These are phyloP conservation scores for Xylaria grammica DNA, from an alignment of 495 filamentous ascomycete species.

Conservation along the genomic window DNA sequence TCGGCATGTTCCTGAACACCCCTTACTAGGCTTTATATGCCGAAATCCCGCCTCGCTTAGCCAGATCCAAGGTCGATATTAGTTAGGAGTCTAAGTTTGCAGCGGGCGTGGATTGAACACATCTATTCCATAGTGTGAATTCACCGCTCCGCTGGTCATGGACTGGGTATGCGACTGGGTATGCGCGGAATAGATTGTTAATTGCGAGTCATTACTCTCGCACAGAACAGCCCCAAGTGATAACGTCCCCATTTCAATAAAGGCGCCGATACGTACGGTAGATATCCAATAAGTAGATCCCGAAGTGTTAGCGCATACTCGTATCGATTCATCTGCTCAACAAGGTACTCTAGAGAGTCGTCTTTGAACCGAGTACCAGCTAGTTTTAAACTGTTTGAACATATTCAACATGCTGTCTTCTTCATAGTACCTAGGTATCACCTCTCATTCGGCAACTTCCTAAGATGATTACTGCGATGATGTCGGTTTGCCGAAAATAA, in stretches of 20 bases:
- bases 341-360: neutral
- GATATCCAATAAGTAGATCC: neutral
- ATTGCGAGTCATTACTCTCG: neutral
- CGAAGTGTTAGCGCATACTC: neutral
- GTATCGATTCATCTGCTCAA: neutral
- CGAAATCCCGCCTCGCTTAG: neutral
- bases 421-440: too few species aligned
- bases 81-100: neutral
- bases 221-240: too few species aligned
- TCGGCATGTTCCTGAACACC: neutral
- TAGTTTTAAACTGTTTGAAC: neutral
- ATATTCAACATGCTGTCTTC: too few species aligned
- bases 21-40: neutral
- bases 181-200: neutral
- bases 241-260: too few species aligned
- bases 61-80: neutral
- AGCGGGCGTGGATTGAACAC: neutral
- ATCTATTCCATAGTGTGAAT: neutral
- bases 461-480: too few species aligned
- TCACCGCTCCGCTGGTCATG: neutral
- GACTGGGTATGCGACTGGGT: neutral
- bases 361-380: neutral
- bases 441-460: too few species aligned
- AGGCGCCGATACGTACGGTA: too few species aligned
- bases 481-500: too few species aligned